Percentiles rank a stretch among this genome's conserved stretches.
Conservation (phyloP, 345 rosid species). For the Arabidopsis suecica region DNA sequence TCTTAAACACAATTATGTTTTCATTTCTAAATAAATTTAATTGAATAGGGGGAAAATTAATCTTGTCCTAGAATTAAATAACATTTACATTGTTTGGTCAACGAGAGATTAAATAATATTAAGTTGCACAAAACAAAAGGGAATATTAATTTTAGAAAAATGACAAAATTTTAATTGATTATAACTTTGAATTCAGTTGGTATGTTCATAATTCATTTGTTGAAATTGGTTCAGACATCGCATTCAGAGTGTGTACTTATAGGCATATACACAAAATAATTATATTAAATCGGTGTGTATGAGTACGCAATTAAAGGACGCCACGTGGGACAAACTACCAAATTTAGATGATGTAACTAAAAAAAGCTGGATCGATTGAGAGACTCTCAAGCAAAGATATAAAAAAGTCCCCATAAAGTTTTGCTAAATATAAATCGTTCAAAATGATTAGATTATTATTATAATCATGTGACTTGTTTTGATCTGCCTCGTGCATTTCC, state of each 20-base stretch:
- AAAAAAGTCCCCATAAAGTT: conserved; percentile 13
- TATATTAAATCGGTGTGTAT: not conserved
- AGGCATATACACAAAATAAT: conserved; percentile 28
- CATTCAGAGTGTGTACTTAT: conserved; percentile 43
- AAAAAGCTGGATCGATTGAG: conserved; percentile 37
- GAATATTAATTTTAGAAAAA: conserved; percentile 10
- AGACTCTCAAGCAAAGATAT: conserved; percentile 39
- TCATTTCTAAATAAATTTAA: too few species aligned
- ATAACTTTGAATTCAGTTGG: conserved; percentile 39
- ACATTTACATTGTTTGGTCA: not conserved
- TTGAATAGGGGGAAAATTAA: not conserved
- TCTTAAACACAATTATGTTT: not conserved
- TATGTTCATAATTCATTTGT: conserved; percentile 41
- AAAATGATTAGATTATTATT: conserved; percentile 28
- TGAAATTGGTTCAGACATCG: conserved; percentile 41
- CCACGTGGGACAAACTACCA: conserved; percentile 40
- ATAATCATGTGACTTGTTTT: conserved; percentile 22
- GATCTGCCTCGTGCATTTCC: conserved; percentile 27
- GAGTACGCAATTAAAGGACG: conserved; percentile 26
- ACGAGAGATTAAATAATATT: conserved; percentile 21
- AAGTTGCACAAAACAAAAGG: conserved; percentile 29
- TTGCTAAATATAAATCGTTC: conserved; percentile 13
- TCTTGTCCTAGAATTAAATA: not conserved
- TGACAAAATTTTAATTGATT: conserved; percentile 22
- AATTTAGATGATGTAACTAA: conserved; percentile 26